Base-by-base conservation (phyloP, 2,329 filamentous ascomycete genomes). In the Cytospora piceae region DNA sequence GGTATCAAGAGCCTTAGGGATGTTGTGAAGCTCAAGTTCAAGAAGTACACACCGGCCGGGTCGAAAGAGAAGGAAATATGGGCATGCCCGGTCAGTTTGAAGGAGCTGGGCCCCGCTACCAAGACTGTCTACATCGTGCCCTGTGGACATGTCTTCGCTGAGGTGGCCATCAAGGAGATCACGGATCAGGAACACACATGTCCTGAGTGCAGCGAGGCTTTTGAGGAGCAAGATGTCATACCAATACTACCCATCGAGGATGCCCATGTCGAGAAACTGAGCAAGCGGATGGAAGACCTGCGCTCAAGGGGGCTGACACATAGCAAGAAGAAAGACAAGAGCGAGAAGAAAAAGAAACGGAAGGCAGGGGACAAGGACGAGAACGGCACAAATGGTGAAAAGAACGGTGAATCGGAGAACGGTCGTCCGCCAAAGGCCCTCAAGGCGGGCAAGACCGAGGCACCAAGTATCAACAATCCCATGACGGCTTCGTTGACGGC, bases 101-200 rank as follows among this genome's bases (percentile, higher is more conserved):
- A 96, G 75, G 89, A 91, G 75, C 79, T 99, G 29, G 95, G 95
- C 0, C 88, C 93, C 0, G 83, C 83, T 6, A 88, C 90, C 20
- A 94, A 90, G 77, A 85, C 93, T 0, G 92, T 96, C 1, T 99
- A 98, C 73, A 73, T 99, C 3, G 92, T 98, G 5, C 95, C 95
- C 0, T 99, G 95, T 73, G 96, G 95, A 0, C 96, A 99, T 80
- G 94, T 92, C 0, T 98, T 98, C 77, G 90, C 92, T 0, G 93
- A 96, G 68, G 87, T 88, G 61, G 93, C 93, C 9, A 89, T 98
- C 70, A 91, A 89, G 70, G 91, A 95, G 77, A 87, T 96, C n/a
- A 75, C 80, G 3, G 89, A 91, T 69, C 81, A 82, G 32, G 73
- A 68, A 51, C 58, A 64, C 31, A 67, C 75, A 0, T 90, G 87